Evolutionary conservation across 495 filamentous ascomycete genomes (phyloP).

Genomic region (Friedmanniomyces simplex): DNA sequence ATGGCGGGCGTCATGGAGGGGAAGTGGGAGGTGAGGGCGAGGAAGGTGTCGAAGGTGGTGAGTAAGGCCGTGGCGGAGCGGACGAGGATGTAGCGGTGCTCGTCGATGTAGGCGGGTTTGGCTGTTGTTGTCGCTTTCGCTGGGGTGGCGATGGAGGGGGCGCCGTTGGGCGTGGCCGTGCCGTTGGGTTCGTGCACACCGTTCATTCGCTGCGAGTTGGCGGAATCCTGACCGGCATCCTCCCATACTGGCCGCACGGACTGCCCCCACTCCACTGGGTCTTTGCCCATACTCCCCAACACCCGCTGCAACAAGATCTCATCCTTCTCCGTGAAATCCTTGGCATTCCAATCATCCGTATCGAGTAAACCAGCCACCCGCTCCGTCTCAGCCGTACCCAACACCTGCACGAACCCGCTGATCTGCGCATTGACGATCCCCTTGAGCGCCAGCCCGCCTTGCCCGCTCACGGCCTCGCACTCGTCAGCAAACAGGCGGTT

Average conservation of each 20-base stretch:
- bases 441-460: constrained; percentile 73
- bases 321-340: constrained; percentile 66
- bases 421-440: constrained; percentile 87
- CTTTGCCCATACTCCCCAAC: constrained; percentile 67
- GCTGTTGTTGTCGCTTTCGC: neutral
- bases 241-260: constrained; percentile 34
- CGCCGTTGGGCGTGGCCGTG: constrained; percentile 10
- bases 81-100: constrained; percentile 75
- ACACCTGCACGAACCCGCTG: constrained; percentile 68
- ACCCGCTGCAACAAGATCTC: constrained; percentile 54
- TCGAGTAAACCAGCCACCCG: constrained; percentile 77
- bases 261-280: constrained; percentile 63
- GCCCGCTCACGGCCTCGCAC: constrained; percentile 89
- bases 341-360: constrained; percentile 78
- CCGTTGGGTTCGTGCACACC: constrained; percentile 1
- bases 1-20: constrained; percentile 82
- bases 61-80: constrained; percentile 71
- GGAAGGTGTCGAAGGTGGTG: constrained; percentile 66
- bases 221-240: neutral
- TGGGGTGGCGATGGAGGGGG: constrained; percentile 16
- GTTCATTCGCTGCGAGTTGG: constrained; percentile 16
- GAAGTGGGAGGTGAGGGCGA: constrained; percentile 71
- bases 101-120: constrained; percentile 60
- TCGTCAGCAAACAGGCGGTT: constrained; percentile 94
- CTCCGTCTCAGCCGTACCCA: constrained; percentile 68